Conservation (phyloP, 352 stramenopile genomes). For the Globisporangium heterothallicum region DNA sequence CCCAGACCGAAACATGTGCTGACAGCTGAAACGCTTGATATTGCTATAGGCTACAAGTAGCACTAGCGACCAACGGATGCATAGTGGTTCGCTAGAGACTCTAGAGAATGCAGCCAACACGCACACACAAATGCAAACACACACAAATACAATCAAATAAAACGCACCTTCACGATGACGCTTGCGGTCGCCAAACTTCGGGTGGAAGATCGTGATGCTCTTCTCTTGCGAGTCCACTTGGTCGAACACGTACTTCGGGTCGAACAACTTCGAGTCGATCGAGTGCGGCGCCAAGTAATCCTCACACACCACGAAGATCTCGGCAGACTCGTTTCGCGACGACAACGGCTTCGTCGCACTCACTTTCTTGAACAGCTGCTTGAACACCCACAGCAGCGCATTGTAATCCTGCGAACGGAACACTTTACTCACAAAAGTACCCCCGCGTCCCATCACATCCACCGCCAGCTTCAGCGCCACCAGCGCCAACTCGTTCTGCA, state of each 20-base stretch:
- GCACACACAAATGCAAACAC: slow-evolving; percentile 18
- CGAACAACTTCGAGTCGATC: slow-evolving; percentile 97
- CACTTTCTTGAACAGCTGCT: slow-evolving; percentile 98
- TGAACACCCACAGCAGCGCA: slow-evolving; percentile 97
- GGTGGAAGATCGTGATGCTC: slow-evolving; percentile 96
- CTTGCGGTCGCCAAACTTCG: slow-evolving; percentile 95
- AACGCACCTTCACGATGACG: slow-evolving; percentile 89
- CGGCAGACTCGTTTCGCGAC: slow-evolving; percentile 96
- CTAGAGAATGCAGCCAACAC: slow-evolving; percentile 84
- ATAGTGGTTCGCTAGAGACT: slow-evolving; percentile 77
- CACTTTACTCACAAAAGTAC: slow-evolving; percentile 95
- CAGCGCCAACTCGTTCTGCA: slow-evolving; percentile 98
- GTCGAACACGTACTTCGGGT: slow-evolving; percentile 97
- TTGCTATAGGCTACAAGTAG: slow-evolving; percentile 89
- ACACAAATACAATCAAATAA: slow-evolving; percentile 16
- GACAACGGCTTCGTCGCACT: slow-evolving; percentile 98
- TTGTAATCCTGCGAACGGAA: slow-evolving; percentile 99
- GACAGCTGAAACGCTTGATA: slow-evolving; percentile 71
- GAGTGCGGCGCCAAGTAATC: slow-evolving; percentile 94
- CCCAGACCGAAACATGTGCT: slow-evolving; percentile 33
- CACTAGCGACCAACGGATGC: slow-evolving; percentile 72
- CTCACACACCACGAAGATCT: slow-evolving; percentile 99
- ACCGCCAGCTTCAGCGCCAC: slow-evolving; percentile 96
- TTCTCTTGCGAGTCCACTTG: slow-evolving; percentile 87
- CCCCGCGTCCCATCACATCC: slow-evolving; percentile 93